Evolutionary conservation across 257 asterid species (phyloP), one percentile per base, ranked within the genome.

Genomic region (Paraleonurus japonicus): DNA sequence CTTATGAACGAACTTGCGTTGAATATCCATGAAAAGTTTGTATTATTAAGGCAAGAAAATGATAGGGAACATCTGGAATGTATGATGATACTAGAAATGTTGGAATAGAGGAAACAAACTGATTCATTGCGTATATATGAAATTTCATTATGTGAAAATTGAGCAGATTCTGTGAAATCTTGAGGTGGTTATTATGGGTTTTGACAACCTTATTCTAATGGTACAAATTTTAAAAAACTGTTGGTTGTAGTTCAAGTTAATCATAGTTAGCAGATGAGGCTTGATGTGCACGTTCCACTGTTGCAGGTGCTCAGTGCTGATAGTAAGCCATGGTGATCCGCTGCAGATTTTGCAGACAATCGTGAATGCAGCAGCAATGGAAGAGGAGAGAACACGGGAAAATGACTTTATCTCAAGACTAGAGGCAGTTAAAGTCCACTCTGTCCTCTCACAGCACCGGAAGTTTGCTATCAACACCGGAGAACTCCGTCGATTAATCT

Each of bases 311-410:
- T 74, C 83, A 0, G 85, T 93, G 71, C 78, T 94, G 85, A 74
- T 94, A 11, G 97, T 94, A 61, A 84, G 96, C 82, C 99, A 94
- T 70, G 99, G 99, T 2, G 97, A 94, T 79, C 97, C 99, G 6
- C 95, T 94, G 74, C 99, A 94, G 85, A 94, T 94, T 72, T 77
- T 94, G 76, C 99, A 94, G 88, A 86, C 96, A 54, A 72, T 84
- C 59, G 58, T 86, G 22, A 79, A 73, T 74, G 93, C 95, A 22
- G 85, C 84, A 22, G 84, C 83, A 30, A 79, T 64, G 81, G 73
- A 69, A 59, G 74, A 73, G 43, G 76, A 41, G 28, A 78, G 28
- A 62, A 22, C 73, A 30, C 73, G 48, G 22, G 80, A 30, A 20
- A 76, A 74, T 53, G 89, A 75, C 75, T 75, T 87, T 80, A 64